A percentile compares a stretch with the other conserved stretches of the same genome.
phyloP scores from a whole-genome alignment of 805 yeast genomes.

The Metschnikowia corniflorae region DNA sequence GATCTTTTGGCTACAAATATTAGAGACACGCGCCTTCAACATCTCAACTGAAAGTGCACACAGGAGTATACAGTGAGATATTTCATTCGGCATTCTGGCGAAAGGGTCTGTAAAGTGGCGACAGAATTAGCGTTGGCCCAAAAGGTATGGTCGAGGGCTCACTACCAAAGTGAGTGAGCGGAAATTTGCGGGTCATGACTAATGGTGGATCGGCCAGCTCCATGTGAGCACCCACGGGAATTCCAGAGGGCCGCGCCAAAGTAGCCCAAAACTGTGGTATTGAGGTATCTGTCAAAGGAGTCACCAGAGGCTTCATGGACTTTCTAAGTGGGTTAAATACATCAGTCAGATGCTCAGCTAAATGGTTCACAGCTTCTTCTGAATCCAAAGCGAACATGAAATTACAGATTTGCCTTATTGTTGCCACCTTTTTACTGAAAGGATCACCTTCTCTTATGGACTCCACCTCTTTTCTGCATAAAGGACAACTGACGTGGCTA shows the following conservation, averaged over 20 bases:
- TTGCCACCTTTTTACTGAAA: conserved; percentile 5
- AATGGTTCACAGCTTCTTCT: conserved; percentile 22
- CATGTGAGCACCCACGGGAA: not conserved
- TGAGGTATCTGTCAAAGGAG: conserved; percentile 38
- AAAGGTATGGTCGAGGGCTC: conserved; percentile 2
- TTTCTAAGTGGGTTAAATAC: conserved; percentile 37
- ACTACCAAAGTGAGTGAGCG: conserved; percentile 11
- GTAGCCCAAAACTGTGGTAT: conserved; percentile 35
- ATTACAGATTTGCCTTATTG: conserved; percentile 10
- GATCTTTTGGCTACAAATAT: no score
- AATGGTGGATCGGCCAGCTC: conserved; percentile 12
- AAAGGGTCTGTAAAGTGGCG: no score
- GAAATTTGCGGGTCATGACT: conserved; percentile 15
- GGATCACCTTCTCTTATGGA: conserved; percentile 11
- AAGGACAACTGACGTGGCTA: conserved; percentile 17
- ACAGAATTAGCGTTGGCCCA: no score
- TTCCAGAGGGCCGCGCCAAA: conserved; percentile 15
- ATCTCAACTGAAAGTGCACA: no score
- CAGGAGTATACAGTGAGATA: no score
- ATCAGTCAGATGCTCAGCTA: conserved; percentile 31
- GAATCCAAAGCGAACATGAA: conserved; percentile 11
- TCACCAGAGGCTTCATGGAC: conserved; percentile 32
- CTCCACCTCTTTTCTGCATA: conserved; percentile 19
- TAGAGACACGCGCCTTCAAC: no score
- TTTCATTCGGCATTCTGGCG: no score